Base-by-base conservation (phyloP, 441 rosid species). In the Erodium moschatum region DNA sequence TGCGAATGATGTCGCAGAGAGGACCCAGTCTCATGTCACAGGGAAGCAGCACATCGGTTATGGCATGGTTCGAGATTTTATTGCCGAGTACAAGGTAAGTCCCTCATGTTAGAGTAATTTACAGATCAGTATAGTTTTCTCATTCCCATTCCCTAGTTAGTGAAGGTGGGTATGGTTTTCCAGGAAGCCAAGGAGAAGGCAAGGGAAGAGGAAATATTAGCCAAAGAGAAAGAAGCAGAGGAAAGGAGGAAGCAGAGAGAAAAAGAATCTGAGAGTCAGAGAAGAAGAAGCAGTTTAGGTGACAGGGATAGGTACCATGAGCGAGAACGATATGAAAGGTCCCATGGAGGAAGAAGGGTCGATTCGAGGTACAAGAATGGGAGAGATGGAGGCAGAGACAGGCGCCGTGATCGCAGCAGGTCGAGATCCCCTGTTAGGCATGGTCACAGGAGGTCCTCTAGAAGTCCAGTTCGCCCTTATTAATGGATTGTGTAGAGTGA, bases 11-110 rank as follows among this genome's bases (percentile, higher is more conserved):
- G 99, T 91, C 67, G 86, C 80, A 29, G 99, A 94, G 79, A 90
- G 99, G 79, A 89, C 97, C 69, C 97, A 91, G 75, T 94, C 99
- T 79, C 97, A 94, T 79, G 82, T 94, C 78, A 75, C 82, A 0
- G 97, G 99, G 73, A 94, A 94, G 84, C 99, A 94, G 76, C 99
- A 94, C 78, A 84, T 94, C 67, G 99, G 99, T 66, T 94, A 86
- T 73, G 97, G 97, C 76, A 67, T 94, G 97, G 99, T 91, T 73
- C 88, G 99, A 3, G 97, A 94, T 75, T 94, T 89, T 77, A 86
- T 94, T 42, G 42, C 82, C 10, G 97, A 89, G 73, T 83, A 79
- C 84, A 94, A 90, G 82, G 99, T 94, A 75, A 56, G 81, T 72
- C 27, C 65, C 11, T 19, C 44, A 38, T 67, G 31, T 9, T 20